Percentiles rank a stretch among this genome's conserved stretches.
These are phyloP conservation scores for Acer yangbiense DNA, from an alignment of 345 rosid genomes.

Conservation along the genomic window DNA sequence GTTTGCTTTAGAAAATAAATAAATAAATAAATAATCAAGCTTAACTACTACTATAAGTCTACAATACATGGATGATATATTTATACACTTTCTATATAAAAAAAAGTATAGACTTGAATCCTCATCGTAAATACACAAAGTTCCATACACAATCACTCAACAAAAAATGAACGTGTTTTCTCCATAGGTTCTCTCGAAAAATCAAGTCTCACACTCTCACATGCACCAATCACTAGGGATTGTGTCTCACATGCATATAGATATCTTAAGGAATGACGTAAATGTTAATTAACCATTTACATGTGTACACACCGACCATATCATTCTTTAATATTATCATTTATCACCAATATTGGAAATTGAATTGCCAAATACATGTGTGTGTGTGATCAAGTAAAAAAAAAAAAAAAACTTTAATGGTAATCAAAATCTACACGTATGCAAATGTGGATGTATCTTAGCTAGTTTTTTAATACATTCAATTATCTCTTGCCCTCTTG, in stretches of 20 bases:
- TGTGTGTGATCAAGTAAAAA: not conserved
- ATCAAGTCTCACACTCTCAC: too few species aligned
- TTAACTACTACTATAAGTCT: too few species aligned
- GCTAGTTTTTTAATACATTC: not conserved
- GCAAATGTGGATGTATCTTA: not conserved
- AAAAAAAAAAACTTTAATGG: not conserved
- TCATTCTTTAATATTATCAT: not conserved
- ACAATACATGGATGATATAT: too few species aligned
- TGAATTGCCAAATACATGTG: not conserved
- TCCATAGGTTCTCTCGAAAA: too few species aligned
- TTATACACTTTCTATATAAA: too few species aligned
- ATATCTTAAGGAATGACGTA: conserved; percentile 9
- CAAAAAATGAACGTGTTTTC: too few species aligned
- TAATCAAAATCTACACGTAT: not conserved
- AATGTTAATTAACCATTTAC: not conserved
- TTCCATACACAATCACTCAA: too few species aligned
- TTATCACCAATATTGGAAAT: not conserved
- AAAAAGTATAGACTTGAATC: too few species aligned
- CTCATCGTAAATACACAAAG: too few species aligned
- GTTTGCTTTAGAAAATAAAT: not conserved
- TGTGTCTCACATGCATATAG: not conserved
- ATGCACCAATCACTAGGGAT: too few species aligned
- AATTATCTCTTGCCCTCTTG: not conserved
- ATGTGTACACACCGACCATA: conserved; percentile 30
- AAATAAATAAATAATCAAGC: too few species aligned